Conservation (phyloP, 345 rosid genomes). For the Syzygium grande region DNA sequence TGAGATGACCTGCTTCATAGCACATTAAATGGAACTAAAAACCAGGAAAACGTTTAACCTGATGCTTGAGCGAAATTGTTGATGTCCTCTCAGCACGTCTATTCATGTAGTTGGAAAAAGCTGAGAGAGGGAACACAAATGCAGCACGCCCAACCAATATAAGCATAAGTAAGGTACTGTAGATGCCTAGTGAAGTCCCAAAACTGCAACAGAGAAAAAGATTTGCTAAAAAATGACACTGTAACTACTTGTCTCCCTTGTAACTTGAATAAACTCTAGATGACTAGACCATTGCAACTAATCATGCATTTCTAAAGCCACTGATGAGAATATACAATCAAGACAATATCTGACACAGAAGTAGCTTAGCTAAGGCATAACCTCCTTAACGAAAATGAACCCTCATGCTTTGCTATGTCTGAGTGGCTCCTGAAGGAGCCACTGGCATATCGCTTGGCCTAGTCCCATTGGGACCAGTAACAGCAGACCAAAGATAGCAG, state of each 20-base stretch:
- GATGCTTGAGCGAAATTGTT: constrained; percentile 49
- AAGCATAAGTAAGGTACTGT: constrained; percentile 37
- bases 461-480: not conserved
- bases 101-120: constrained; percentile 55
- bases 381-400: not conserved
- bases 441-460: not conserved
- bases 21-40: not conserved
- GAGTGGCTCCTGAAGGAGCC: not conserved
- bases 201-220: constrained; percentile 27
- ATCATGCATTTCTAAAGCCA: not conserved
- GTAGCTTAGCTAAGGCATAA: not conserved
- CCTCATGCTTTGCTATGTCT: not conserved
- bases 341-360: not conserved
- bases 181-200: constrained; percentile 39
- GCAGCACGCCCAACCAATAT: constrained; percentile 72
- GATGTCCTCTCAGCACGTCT: constrained; percentile 28
- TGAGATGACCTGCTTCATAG: not conserved
- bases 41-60: constrained; percentile 27
- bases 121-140: constrained; percentile 77
- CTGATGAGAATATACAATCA: not conserved
- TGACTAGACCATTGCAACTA: not conserved
- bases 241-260: not conserved
- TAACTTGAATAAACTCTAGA: not conserved
- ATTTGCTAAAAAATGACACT: not conserved
- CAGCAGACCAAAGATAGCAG: not conserved